Conservation (phyloP, 2,329 filamentous ascomycete species). For the Sporothrix mexicana region DNA sequence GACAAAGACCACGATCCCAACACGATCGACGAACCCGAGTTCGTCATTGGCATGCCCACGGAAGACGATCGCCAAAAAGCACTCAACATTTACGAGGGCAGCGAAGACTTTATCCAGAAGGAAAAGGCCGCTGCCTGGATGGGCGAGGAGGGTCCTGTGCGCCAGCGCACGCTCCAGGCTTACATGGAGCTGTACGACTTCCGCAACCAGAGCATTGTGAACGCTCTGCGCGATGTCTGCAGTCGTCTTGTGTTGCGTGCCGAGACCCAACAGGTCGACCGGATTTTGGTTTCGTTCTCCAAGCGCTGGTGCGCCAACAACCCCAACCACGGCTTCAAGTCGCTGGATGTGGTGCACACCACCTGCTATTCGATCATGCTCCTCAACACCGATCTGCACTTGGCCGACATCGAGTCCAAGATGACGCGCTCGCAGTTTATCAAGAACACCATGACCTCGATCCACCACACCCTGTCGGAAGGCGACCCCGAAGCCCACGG, state of each 20-base stretch:
- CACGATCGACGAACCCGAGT: conserved; percentile 63
- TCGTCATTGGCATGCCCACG: conserved; percentile 63
- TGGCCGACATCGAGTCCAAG: conserved; percentile 93
- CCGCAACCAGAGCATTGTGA: conserved; percentile 77
- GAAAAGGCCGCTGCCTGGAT: conserved; percentile 86
- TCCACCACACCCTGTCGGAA: conserved; percentile 76
- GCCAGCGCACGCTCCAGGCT: conserved; percentile 67
- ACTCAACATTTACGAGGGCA: conserved; percentile 80
- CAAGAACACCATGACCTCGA: conserved; percentile 93
- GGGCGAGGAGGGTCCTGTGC: conserved; percentile 71
- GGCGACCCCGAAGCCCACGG: conserved; percentile 71
- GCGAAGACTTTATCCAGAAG: conserved; percentile 79
- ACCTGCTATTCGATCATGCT: conserved; percentile 96
- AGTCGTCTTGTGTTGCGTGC: conserved; percentile 80
- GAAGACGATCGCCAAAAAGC: conserved; percentile 79
- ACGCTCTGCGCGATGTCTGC: conserved; percentile 80
- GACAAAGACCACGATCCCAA: conserved; percentile 40
- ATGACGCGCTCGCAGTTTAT: conserved; percentile 96
- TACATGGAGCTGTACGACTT: conserved; percentile 97
- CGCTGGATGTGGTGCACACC: conserved; percentile 89
- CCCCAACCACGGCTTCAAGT: conserved; percentile 89
- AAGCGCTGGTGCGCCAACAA: conserved; percentile 94
- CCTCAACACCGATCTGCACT: conserved; percentile 92
- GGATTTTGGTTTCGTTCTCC: conserved; percentile 88
- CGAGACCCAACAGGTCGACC: conserved; percentile 96